Base-by-base conservation (phyloP, 768 basidiomycete species). In the button mushroom (Agaricus bisporus) region DNA sequence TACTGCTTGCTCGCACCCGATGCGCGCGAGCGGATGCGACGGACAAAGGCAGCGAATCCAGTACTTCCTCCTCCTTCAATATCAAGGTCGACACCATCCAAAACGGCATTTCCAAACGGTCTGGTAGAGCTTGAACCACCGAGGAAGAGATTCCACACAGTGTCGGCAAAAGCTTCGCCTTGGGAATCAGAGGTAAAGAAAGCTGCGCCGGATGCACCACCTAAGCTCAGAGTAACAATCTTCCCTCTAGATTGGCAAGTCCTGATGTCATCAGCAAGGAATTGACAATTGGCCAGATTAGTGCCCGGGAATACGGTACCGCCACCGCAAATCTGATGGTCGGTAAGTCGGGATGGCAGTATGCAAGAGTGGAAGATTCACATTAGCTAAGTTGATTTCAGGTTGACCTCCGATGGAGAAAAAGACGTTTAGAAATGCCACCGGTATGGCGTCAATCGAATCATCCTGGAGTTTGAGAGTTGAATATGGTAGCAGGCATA, bases 101-200 rank as follows among this genome's bases (percentile, higher is more conserved):
- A 73, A 10, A 85, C 78, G 1, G 82, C 85, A 47, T 66, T 56
- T 12, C 84, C 85, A 60, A 86, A 86, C 0, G 85, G 85, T 48
- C 85, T 69, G 4, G 74, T 81, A 18, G 64, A 63, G 54, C 78
- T 80, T 1, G 70, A 72, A 15, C 85, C 85, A 8, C 82, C 85
- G 17, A 87, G 71, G 70, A 86, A 85, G n/a, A 80, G 58, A 63
- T 83, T 73, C 85, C 85, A 87, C 41, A 86, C 73, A 1, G 75
- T 77, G 44, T 79, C 69, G 0, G 80, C 83, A 59, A 83, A 86
- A 5, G 66, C 61, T 37, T 67, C 50, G 0, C 77, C 83, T 60
- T 82, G 74, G 0, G 73, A 60, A 48, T 81, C 80, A 25, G 74
- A 77, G 25, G 68, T 60, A 61, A 86, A 85, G 28, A 22, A 22